phyloP scores from a whole-genome alignment of 2,329 filamentous ascomycete genomes.

The Graphiopsis chlorocephala region DNA sequence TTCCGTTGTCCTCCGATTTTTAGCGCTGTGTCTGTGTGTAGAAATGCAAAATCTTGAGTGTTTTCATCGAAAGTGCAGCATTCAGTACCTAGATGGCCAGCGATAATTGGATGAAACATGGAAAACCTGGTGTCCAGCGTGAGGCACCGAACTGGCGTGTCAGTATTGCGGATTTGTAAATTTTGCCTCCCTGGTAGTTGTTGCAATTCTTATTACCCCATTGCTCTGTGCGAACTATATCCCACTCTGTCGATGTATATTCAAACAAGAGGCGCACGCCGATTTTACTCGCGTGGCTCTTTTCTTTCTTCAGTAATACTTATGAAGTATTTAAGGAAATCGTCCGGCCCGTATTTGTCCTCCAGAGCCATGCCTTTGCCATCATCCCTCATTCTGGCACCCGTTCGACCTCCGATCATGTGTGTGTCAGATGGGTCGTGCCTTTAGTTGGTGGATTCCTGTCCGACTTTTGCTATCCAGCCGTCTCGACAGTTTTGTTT shows the following conservation, averaged over 20 bases:
- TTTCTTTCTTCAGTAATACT: constrained; percentile 16
- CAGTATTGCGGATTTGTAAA: no score
- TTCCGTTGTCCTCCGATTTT: neutral
- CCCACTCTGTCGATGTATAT: neutral
- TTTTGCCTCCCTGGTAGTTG: no score
- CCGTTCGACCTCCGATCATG: neutral
- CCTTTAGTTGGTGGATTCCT: neutral
- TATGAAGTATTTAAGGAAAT: constrained; percentile 17
- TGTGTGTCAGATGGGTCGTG: neutral
- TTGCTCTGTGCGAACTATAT: neutral
- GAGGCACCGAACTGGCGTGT: no score
- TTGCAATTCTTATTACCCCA: no score
- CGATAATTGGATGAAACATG: neutral
- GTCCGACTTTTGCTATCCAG: neutral
- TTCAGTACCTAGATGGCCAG: neutral
- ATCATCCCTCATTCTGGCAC: neutral
- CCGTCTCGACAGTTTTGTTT: neutral
- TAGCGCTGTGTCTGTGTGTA: neutral
- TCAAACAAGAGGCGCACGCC: neutral
- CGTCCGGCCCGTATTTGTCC: neutral
- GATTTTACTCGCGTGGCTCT: neutral
- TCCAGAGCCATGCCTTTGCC: neutral
- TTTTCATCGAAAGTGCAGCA: neutral
- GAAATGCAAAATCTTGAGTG: neutral
- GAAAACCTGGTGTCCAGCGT: no score